These are phyloP conservation scores for Crassisporium funariophilum DNA, from an alignment of 768 basidiomycete genomes.

Conservation along the genomic window DNA sequence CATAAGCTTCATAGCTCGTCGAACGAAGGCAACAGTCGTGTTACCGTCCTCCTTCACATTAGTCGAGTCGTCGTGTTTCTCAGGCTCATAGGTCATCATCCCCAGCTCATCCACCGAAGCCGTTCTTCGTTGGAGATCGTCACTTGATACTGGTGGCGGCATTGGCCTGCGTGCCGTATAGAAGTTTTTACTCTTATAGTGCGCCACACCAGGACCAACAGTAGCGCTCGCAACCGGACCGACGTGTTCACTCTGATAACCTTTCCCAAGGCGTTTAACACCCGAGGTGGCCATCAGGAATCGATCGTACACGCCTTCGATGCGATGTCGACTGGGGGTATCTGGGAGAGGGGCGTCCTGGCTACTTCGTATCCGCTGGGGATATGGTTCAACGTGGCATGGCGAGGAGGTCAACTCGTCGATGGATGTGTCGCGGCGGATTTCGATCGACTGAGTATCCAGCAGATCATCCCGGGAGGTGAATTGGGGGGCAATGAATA, in stretches of 20 bases:
- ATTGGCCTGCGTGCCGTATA: conserved; percentile 53
- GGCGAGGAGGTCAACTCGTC: conserved; percentile 67
- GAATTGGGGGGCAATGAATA: conserved; percentile 63
- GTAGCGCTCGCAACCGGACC: conserved; percentile 42
- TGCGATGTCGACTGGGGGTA: conserved; percentile 57
- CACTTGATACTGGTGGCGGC: conserved; percentile 75
- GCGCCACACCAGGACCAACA: conserved; percentile 25
- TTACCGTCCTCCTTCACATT: conserved; percentile 48
- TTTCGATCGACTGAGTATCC: conserved; percentile 27
- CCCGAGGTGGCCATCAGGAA: conserved; percentile 82
- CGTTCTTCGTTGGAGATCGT: conserved; percentile 48
- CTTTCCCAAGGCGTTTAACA: conserved; percentile 78
- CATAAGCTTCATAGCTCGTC: conserved; percentile 76
- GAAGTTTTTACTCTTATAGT: conserved; percentile 47
- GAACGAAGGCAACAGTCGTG: conserved; percentile 57
- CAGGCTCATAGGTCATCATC: conserved; percentile 43
- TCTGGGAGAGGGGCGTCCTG: conserved; percentile 42
- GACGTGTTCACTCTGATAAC: conserved; percentile 73
- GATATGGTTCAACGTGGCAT: conserved; percentile 66
- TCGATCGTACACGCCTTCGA: conserved; percentile 80
- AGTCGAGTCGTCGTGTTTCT: conserved; percentile 25
- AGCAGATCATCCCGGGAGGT: conserved; percentile 42
- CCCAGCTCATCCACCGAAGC: conserved; percentile 71
- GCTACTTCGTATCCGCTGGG: conserved; percentile 44
- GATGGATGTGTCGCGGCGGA: conserved; percentile 34